Base-by-base conservation (phyloP, 805 yeast genomes). In the Cyberlindnera sargentensis region DNA sequence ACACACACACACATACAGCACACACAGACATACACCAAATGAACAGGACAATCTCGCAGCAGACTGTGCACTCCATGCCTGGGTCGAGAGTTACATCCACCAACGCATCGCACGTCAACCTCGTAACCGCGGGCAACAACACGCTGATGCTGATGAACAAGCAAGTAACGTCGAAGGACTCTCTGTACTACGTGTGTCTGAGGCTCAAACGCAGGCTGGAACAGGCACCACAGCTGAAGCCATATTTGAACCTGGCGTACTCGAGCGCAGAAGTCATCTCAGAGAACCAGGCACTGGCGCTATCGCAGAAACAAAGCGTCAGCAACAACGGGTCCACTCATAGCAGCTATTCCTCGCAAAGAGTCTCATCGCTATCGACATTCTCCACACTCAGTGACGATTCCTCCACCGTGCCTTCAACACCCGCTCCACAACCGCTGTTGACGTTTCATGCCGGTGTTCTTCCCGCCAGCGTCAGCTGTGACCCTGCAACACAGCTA, bases 401-500 rank as follows among this genome's bases (percentile, higher is more conserved):
- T 7, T 53, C 56, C 8, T 48, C 56, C 9, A 47, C 41, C 37
- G 59, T 58, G 9, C 52, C 59, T 5, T 41, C 50, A 3, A 51
- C 66, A 8, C 54, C 57, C 3, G 48, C 49, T 6, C 52, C 49
- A 4, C 36, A 52, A 3, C 49, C 60, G 9, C 52, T 64, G 37
- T 61, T 71, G 55, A 85, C 88, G 5, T 85, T 78, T 63, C 78
- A 84, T 39, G 84, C 84, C 47, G 95, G 95, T 28, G 80, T 83
- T 11, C 70, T 82, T 36, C 95, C 91, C 4, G 84, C 84, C 5
- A 78, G 75, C 49, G 72, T 76, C 47, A 75, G 76, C 50, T 84
- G 86, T 57, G 99, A 93, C 61, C 97, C 98, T 3, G 97, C 86
- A 3, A 88, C 96, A 2, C 90, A 88, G 49, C 61, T 93, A 36